Base-by-base conservation (phyloP, 352 stramenopile species). In the Pythium graminicola region DNA sequence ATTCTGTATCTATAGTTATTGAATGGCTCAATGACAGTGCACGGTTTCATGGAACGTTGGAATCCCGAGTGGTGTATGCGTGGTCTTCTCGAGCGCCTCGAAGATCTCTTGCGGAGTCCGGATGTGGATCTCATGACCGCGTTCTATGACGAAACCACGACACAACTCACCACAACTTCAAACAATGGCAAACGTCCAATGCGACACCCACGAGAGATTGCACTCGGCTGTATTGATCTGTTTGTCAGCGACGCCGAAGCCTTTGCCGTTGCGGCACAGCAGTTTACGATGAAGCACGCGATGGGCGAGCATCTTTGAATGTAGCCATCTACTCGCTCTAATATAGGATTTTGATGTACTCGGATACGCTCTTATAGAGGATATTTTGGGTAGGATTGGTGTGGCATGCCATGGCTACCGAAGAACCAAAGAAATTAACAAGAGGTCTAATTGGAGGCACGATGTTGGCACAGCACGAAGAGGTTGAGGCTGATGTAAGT, bases 401-500 rank as follows among this genome's bases (percentile, higher is more conserved):
- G 56, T 64, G 56, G 56, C 54, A 6, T 39, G n/a, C 6, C 17
- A 28, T 35, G 29, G 29, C 29, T 13, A 35, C 7, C 13, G 19
- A 54, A 27, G 41, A 41, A 48, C 22, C 51, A 54, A 36, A n/a
- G 36, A 60, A 59, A 20, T 36, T 33, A 32, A 28, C 10, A 43
- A 13, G 27, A 50, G 20, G n/a, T 24, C 8, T 10, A n/a, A 2
- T 2, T 10, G 23, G 20, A 28, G 19, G 11, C 11, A 61, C 10
- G 3, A 92, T 92, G 81, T 61, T 92, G 39, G 69, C 79, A 32
- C 81, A 89, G 42, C 71, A 88, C 58, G 73, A 92, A 59, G 81
- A 89, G 84, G 76, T 87, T 23, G 78, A 92, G 64, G 78, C 73
- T 42, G 81, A 92, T 55, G 81, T 89, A 65, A 54, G 78, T 79